Conservation (phyloP, 345 rosid genomes). For the Mangifera indica region DNA sequence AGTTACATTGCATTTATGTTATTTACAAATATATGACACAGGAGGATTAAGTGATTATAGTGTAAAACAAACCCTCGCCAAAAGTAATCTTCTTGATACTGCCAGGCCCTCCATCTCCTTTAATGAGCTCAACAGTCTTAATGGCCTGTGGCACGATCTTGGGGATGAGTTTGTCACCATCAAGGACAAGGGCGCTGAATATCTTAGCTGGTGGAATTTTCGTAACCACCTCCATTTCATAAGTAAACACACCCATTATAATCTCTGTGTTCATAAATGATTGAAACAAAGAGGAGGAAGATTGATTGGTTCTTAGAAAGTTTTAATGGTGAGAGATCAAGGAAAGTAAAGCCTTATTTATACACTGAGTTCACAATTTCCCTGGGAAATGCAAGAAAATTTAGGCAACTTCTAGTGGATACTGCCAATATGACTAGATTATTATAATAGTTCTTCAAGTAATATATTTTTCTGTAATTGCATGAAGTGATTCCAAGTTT, state of each 20-base stretch:
- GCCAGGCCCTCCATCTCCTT: too few species aligned
- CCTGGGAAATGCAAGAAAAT: not conserved
- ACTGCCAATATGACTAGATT: not conserved
- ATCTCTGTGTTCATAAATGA: not conserved
- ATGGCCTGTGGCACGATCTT: too few species aligned
- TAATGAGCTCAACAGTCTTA: too few species aligned
- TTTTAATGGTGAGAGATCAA: not conserved
- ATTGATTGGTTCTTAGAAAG: not conserved
- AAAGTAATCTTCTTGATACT: too few species aligned
- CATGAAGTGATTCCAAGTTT: not conserved
- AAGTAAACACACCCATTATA: constrained; percentile 28
- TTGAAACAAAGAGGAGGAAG: not conserved
- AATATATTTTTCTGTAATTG: not conserved
- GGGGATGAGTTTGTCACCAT: too few species aligned
- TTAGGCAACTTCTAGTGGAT: not conserved
- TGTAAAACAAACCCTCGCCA: too few species aligned
- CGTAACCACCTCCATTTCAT: constrained; percentile 25
- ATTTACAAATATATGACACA: too few species aligned
- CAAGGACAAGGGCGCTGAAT: constrained; percentile 37
- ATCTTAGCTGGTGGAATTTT: constrained; percentile 28
- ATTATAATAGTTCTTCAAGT: not conserved
- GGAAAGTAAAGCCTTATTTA: constrained; percentile 5
- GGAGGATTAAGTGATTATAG: too few species aligned
- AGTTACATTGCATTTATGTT: too few species aligned
- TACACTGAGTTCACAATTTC: not conserved